These are phyloP conservation scores for Phytophthora nicotianae DNA, from an alignment of 352 stramenopile species.

Conservation along the genomic window DNA sequence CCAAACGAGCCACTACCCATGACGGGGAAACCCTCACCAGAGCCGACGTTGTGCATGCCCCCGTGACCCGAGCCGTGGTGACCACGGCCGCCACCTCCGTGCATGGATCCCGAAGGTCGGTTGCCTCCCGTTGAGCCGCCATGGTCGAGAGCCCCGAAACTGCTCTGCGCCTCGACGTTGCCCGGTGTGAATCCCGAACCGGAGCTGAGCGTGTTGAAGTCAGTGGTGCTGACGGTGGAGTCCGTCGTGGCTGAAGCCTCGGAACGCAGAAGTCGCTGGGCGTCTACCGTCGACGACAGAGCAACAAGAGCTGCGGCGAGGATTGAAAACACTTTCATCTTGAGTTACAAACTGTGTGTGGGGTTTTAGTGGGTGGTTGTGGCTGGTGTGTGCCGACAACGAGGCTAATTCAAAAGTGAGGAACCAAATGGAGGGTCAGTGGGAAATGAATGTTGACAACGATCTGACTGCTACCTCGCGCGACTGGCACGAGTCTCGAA, in stretches of 20 bases:
- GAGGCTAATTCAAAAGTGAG: slow-evolving; percentile 23
- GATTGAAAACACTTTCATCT: slow-evolving; percentile 26
- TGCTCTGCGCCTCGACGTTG: slow-evolving; percentile 19
- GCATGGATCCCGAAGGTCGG: slow-evolving; percentile 14
- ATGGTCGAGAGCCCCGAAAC: slow-evolving; percentile 20
- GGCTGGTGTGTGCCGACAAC: too few relatives aligned
- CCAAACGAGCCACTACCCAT: slow-evolving; percentile 20
- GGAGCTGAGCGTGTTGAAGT: slow-evolving; percentile 9
- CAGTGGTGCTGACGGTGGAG: slow-evolving; percentile 2
- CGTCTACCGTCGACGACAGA: slow-evolving; percentile 16
- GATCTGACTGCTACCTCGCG: background rate
- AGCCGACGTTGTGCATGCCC: slow-evolving; percentile 28
- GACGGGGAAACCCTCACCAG: slow-evolving; percentile 10
- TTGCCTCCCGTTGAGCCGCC: slow-evolving; percentile 7
- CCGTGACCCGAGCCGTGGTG: slow-evolving; percentile 16
- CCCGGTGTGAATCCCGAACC: slow-evolving; percentile 20
- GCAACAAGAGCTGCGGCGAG: slow-evolving; percentile 10
- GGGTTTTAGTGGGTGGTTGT: too few relatives aligned
- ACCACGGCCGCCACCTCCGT: slow-evolving; percentile 11
- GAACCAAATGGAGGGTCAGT: too few relatives aligned
- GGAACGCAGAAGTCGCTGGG: slow-evolving; percentile 29
- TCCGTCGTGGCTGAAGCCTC: slow-evolving; percentile 20
- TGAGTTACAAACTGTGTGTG: background rate
- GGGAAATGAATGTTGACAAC: too few relatives aligned
- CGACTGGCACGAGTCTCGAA: too few relatives aligned